Conservation (phyloP, 2,329 filamentous ascomycete species). For the Aspergillus latus region DNA sequence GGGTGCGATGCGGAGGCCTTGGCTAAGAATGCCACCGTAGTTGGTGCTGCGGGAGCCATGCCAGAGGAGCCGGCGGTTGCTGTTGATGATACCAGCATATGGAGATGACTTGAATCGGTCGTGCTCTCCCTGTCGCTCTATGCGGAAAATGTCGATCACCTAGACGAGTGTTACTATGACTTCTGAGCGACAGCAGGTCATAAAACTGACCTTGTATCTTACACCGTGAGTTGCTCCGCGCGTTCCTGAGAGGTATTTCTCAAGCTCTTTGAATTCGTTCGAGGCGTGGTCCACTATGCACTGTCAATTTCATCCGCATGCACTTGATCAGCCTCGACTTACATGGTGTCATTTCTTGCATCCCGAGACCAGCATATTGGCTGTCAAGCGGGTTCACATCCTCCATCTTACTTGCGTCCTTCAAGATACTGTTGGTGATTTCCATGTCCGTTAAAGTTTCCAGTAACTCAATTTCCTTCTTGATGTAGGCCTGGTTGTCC, state of each 20-base stretch:
- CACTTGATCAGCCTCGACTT: conserved; percentile 17
- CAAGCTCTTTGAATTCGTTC: conserved; percentile 64
- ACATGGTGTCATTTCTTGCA: conserved; percentile 72
- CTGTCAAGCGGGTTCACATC: conserved; percentile 66
- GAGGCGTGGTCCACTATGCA: conserved; percentile 54
- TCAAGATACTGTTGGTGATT: conserved; percentile 75
- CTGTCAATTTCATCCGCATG: conserved; percentile 13
- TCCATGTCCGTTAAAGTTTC: conserved; percentile 85
- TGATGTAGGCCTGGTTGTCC: conserved; percentile 55
- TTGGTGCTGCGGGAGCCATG: conserved; percentile 85
- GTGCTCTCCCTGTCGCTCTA: conserved; percentile 71
- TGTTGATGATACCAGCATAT: conserved; percentile 54
- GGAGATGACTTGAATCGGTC: conserved; percentile 63
- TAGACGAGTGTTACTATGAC: conserved; percentile 22
- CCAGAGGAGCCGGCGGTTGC: conserved; percentile 77
- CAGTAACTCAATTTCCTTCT: conserved; percentile 74
- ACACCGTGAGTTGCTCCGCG: conserved; percentile 64
- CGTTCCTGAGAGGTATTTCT: conserved; percentile 66
- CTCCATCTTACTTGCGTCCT: conserved; percentile 56
- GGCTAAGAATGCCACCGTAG: conserved; percentile 81
- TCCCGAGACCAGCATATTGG: conserved; percentile 68
- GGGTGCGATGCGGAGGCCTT: conserved; percentile 84
- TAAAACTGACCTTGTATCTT: conserved; percentile 13
- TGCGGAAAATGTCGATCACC: conserved; percentile 76
- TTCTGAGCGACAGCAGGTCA: not conserved